These are phyloP conservation scores for Eutypa lata DNA, from an alignment of 2,329 filamentous ascomycete genomes.

Conservation along the genomic window DNA sequence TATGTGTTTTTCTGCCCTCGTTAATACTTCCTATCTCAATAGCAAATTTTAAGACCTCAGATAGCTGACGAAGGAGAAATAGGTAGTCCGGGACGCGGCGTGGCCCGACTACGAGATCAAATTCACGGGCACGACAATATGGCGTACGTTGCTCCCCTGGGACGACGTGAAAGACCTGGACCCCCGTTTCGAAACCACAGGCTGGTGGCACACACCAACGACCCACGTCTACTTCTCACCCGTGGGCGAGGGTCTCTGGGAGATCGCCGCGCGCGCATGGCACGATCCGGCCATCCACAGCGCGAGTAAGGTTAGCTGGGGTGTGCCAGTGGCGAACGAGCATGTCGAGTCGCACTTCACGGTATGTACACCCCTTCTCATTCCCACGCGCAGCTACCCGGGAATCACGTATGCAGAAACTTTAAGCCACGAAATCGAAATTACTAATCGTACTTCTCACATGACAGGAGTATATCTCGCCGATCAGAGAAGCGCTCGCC, in stretches of 20 bases:
- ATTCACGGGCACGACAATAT: conserved; percentile 43
- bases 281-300: conserved; percentile 21
- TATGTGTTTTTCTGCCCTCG: conserved; percentile 16
- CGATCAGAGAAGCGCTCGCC: conserved; percentile 35
- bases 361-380: conserved; percentile 21
- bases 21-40: conserved; percentile 1
- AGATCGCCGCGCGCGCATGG: conserved; percentile 24
- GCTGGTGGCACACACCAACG: conserved; percentile 27
- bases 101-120: conserved; percentile 24
- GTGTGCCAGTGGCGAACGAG: conserved; percentile 23
- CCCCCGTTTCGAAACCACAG: conserved; percentile 20
- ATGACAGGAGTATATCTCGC: conserved; percentile 36
- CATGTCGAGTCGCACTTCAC: conserved; percentile 24
- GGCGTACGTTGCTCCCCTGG: conserved; percentile 39
- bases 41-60: too few relatives aligned
- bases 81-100: conserved; percentile 22
- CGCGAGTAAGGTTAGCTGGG: conserved; percentile 27
- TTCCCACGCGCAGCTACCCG: conserved; percentile 13
- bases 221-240: conserved; percentile 27
- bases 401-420: too few relatives aligned
- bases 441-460: neutral
- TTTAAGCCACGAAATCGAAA: too few relatives aligned
- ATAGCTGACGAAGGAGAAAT: conserved; percentile 11
- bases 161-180: conserved; percentile 29
- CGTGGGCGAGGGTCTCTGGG: conserved; percentile 24